Evolutionary conservation across 441 rosid species (phyloP).

Genomic region (Jatropha multifida): DNA sequence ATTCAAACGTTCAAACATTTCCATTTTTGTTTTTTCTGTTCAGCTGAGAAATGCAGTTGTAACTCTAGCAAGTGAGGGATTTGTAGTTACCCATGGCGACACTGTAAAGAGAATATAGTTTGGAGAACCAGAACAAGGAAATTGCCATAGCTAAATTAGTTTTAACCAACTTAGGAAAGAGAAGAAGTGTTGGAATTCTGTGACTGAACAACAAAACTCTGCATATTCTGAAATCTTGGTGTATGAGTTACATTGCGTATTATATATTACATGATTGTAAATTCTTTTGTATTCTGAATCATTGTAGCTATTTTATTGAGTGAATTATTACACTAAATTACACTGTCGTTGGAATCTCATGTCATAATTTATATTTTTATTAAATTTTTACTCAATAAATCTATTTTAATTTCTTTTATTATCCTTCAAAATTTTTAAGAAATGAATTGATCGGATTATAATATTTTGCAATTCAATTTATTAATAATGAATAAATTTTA

Average conservation of each 20-base stretch:
- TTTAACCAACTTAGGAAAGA: neutral
- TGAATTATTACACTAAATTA: no score
- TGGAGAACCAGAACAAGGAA: neutral
- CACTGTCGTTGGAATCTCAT: no score
- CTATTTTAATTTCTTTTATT: no score
- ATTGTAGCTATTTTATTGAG: neutral
- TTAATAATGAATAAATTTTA: no score
- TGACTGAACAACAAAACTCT: neutral
- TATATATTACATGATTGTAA: neutral
- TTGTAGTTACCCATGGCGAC: constrained; percentile 66
- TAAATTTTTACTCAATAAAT: no score
- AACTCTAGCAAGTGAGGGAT: constrained; percentile 69
- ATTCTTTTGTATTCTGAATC: neutral
- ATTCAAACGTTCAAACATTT: neutral
- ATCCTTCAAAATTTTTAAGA: no score
- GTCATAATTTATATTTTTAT: no score
- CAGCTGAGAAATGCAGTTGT: constrained; percentile 74
- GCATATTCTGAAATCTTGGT: neutral
- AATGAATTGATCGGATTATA: no score
- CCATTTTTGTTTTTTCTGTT: neutral
- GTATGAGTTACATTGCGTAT: neutral
- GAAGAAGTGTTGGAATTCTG: neutral
- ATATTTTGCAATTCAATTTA: no score
- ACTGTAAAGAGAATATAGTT: constrained; percentile 59
- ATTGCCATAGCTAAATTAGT: neutral